phyloP scores from a whole-genome alignment of 345 rosid genomes.

The Gynandropsis gynandra region DNA sequence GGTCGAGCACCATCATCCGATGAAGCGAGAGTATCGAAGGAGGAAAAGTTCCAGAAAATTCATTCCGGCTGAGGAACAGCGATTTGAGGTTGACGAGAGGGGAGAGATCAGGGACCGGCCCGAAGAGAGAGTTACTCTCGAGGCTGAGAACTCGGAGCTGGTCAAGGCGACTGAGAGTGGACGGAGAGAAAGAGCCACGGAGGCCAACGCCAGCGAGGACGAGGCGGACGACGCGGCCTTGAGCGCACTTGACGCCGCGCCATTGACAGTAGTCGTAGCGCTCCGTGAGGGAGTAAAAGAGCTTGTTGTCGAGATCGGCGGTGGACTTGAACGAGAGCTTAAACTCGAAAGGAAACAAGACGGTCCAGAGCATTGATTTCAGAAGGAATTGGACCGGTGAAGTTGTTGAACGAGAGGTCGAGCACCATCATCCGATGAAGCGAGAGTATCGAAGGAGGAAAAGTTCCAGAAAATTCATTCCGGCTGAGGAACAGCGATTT shows the following conservation, averaged over 20 bases:
- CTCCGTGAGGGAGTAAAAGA: slow-evolving; percentile 61
- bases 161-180: slow-evolving; percentile 71
- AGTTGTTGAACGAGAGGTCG: slow-evolving; percentile 45
- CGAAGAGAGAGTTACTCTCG: slow-evolving; percentile 69
- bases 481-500: slow-evolving; percentile 53
- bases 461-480: slow-evolving; percentile 62
- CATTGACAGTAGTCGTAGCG: slow-evolving; percentile 93
- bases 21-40: slow-evolving; percentile 52
- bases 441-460: slow-evolving; percentile 52
- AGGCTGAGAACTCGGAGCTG: slow-evolving; percentile 85
- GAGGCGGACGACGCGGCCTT: slow-evolving; percentile 74
- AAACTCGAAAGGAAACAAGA: slow-evolving; percentile 51
- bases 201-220: slow-evolving; percentile 44
- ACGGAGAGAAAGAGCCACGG: slow-evolving; percentile 59
- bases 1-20: slow-evolving; percentile 50
- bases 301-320: slow-evolving; percentile 75
- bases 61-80: slow-evolving; percentile 50
- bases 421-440: slow-evolving; percentile 57
- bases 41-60: slow-evolving; percentile 72
- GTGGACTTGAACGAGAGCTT: slow-evolving; percentile 80
- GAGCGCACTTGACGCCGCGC: slow-evolving; percentile 81
- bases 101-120: slow-evolving; percentile 80
- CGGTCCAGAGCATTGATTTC: slow-evolving; percentile 42
- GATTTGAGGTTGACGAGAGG: slow-evolving; percentile 61
- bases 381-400: slow-evolving; percentile 59